Evolutionary conservation across 2,329 filamentous ascomycete species (phyloP).

Genomic region (Fusarium scirpi): DNA sequence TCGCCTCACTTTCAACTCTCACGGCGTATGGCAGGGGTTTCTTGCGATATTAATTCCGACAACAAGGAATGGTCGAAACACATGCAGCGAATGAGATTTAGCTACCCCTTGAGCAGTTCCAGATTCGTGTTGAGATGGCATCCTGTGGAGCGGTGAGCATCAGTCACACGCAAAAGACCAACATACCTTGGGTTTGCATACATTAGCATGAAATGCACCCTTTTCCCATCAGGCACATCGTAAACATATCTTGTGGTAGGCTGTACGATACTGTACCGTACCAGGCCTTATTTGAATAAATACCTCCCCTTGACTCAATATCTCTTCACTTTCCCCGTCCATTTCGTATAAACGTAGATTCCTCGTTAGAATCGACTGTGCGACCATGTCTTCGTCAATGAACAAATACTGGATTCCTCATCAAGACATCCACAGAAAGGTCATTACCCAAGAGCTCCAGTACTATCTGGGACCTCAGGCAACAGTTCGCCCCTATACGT

Average conservation of each 20-base stretch:
- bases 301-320: slow-evolving; percentile 40
- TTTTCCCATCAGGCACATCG: slow-evolving; percentile 40
- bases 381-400: slow-evolving; percentile 53
- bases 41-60: slow-evolving; percentile 40
- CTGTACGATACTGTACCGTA: slow-evolving; percentile 15
- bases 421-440: slow-evolving; percentile 69
- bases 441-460: slow-evolving; percentile 69
- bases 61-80: slow-evolving; percentile 43
- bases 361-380: slow-evolving; percentile 26
- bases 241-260: slow-evolving; percentile 35
- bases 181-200: slow-evolving; percentile 45
- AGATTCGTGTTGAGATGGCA: slow-evolving; percentile 37
- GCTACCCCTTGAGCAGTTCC: slow-evolving; percentile 40
- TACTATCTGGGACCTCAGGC: slow-evolving; percentile 69
- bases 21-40: slow-evolving; percentile 45
- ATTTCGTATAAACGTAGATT: slow-evolving; percentile 23
- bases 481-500: slow-evolving; percentile 67
- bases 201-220: slow-evolving; percentile 43
- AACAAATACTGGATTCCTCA: slow-evolving; percentile 73
- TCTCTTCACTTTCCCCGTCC: slow-evolving; percentile 25
- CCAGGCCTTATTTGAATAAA: slow-evolving; percentile 39
- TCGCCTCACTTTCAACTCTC: slow-evolving; percentile 48
- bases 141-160: slow-evolving; percentile 46
- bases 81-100: slow-evolving; percentile 37
- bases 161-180: slow-evolving; percentile 42